phyloP scores from a whole-genome alignment of 352 stramenopile species.

The Globisporangium carolinianum region DNA sequence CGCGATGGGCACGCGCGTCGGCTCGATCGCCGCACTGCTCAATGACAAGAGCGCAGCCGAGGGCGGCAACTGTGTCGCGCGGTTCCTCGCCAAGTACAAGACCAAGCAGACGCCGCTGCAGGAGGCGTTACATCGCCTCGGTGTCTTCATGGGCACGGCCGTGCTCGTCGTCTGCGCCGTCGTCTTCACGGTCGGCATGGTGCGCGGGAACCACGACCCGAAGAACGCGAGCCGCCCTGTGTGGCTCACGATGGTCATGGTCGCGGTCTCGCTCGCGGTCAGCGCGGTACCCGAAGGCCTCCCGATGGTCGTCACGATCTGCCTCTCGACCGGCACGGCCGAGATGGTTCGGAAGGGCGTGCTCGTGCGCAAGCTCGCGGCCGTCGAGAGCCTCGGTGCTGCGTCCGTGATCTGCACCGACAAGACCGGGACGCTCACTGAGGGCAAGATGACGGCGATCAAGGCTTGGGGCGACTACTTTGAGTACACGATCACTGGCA shows the following conservation, averaged over 20 bases:
- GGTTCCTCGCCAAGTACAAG: conserved; percentile 21
- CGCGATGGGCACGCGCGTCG: conserved; percentile 34
- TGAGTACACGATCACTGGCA: conserved; percentile 29
- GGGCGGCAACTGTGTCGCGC: conserved; percentile 13
- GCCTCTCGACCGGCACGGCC: conserved; percentile 23
- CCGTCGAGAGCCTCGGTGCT: conserved; percentile 59
- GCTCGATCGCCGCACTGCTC: conserved; percentile 34
- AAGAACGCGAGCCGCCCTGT: conserved; percentile 72
- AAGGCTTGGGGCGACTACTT: conserved; percentile 33
- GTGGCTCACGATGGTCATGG: conserved; percentile 85
- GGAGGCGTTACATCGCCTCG: conserved; percentile 89
- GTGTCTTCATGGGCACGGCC: conserved; percentile 81
- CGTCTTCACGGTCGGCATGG: conserved; percentile 76
- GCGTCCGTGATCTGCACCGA: conserved; percentile 84
- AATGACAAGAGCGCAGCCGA: conserved; percentile 11
- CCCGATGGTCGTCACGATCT: conserved; percentile 35
- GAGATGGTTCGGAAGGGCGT: conserved; percentile 39
- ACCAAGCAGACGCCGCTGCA: conserved; percentile 81
- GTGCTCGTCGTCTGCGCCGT: conserved; percentile 81
- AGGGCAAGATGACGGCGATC: conserved; percentile 50
- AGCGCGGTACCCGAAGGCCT: conserved; percentile 38
- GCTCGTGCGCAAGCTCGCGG: conserved; percentile 49
- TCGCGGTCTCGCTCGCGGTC: conserved; percentile 70
- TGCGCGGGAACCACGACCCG: conserved; percentile 33
- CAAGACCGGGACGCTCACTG: conserved; percentile 90